A percentile compares a stretch with the other conserved stretches of the same genome.
Evolutionary conservation across 1,139 yeast genomes (phyloP).

Genomic region (Yamadazyma aaseri): DNA sequence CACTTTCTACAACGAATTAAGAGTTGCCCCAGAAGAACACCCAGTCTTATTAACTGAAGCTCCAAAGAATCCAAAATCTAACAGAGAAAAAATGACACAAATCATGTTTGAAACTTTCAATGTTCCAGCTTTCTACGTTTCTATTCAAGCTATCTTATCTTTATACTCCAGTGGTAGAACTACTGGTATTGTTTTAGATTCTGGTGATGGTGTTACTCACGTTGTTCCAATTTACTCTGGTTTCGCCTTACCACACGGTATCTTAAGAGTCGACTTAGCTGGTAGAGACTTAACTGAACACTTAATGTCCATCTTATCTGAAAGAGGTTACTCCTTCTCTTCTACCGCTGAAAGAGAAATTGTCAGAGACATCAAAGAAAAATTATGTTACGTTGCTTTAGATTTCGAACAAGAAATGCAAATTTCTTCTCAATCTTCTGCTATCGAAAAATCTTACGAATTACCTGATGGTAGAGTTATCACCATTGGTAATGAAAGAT

Average conservation of each 20-base stretch:
- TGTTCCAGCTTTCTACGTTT: conserved; percentile 98
- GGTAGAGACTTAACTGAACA: conserved; percentile 99
- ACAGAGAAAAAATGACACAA: conserved; percentile 99
- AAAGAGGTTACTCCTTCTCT: conserved; percentile 98
- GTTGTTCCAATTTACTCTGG: conserved; percentile 99
- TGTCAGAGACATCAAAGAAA: conserved; percentile 99
- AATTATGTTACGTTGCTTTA: conserved; percentile 95
- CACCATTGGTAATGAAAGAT: conserved; percentile 99
- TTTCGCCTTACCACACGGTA: conserved; percentile 99
- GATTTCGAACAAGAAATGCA: conserved; percentile 98
- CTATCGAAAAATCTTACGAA: conserved; percentile 98
- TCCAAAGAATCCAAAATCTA: conserved; percentile 98
- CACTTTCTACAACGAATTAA: conserved; percentile 94
- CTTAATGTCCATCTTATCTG: conserved; percentile 96
- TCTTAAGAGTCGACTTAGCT: conserved; percentile 97
- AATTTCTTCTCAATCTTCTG: conserved; percentile 97
- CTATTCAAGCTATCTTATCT: conserved; percentile 97
- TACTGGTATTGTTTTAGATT: conserved; percentile 98
- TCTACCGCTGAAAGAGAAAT: conserved; percentile 99
- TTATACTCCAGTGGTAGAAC: conserved; percentile 99
- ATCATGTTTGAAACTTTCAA: conserved; percentile 98
- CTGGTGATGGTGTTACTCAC: conserved; percentile 99
- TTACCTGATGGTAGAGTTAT: conserved; percentile 99
- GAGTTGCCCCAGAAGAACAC: conserved; percentile 99
- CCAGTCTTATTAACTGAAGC: conserved; percentile 98